These are phyloP conservation scores for Mallotus repandus DNA, from an alignment of 441 rosid genomes.

Conservation along the genomic window DNA sequence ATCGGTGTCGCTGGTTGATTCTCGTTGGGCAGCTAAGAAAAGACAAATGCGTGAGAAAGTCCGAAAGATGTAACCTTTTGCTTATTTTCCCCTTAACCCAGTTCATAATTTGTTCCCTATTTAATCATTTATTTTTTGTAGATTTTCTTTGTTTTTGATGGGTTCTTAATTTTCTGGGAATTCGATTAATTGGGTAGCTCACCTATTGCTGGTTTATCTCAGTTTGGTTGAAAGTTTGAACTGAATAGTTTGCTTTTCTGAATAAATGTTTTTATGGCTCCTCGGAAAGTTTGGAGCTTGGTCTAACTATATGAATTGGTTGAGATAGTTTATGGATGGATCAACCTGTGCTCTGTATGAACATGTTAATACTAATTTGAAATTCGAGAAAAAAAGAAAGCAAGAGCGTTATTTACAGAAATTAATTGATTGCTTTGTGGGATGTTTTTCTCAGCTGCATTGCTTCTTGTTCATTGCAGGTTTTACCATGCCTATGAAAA, in stretches of 20 bases:
- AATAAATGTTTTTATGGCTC: no score
- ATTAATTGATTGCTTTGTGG: background rate
- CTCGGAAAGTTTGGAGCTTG: background rate
- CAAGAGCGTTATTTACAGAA: conserved; percentile 1
- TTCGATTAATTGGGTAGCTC: background rate
- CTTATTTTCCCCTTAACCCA: background rate
- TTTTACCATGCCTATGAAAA: conserved; percentile 92
- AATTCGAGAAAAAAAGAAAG: background rate
- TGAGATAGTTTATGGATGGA: background rate
- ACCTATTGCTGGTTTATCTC: background rate
- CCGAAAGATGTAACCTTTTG: conserved; percentile 59
- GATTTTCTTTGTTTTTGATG: conserved; percentile 2
- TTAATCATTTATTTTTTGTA: background rate
- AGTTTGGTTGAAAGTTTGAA: background rate
- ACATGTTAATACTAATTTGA: background rate
- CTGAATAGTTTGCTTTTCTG: background rate
- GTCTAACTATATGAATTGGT: background rate
- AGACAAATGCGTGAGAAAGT: conserved; percentile 73
- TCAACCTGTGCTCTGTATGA: background rate
- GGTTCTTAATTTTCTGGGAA: conserved; percentile 9
- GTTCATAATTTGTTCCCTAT: conserved; percentile 3
- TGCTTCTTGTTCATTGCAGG: conserved; percentile 43
- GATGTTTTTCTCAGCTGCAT: background rate
- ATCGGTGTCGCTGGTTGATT: conserved; percentile 43
- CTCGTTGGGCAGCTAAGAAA: conserved; percentile 58